These are phyloP conservation scores for Blastobotrys ciferrii DNA, from an alignment of 1,139 yeast genomes.

Conservation along the genomic window DNA sequence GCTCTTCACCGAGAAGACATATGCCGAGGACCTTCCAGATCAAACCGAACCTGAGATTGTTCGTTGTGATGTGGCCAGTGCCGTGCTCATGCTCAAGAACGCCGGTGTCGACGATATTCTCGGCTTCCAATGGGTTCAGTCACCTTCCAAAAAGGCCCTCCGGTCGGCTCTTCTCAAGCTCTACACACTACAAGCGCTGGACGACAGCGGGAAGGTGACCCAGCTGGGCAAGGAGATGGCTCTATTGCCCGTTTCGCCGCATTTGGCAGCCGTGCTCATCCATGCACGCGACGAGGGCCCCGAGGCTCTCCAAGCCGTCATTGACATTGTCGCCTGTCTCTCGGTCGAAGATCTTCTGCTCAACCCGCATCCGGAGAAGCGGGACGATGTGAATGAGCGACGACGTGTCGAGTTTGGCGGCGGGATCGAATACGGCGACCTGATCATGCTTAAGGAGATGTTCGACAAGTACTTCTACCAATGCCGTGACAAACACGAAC, in stretches of 20 bases:
- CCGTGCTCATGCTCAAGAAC: conserved; percentile 77
- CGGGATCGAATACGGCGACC: conserved; percentile 75
- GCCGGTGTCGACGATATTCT: conserved; percentile 81
- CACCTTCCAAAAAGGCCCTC: conserved; percentile 79
- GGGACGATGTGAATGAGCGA: conserved; percentile 71
- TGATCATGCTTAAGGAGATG: conserved; percentile 77
- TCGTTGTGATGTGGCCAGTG: conserved; percentile 80
- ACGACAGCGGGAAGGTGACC: conserved; percentile 74
- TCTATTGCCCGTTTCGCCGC: conserved; percentile 84
- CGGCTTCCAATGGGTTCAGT: conserved; percentile 89
- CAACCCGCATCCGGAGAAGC: conserved; percentile 72
- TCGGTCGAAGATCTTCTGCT: conserved; percentile 86
- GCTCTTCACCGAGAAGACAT: conserved; percentile 73
- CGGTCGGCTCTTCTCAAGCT: conserved; percentile 75
- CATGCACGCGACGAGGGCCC: conserved; percentile 60
- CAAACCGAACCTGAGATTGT: conserved; percentile 93
- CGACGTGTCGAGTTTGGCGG: conserved; percentile 54
- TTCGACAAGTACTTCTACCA: conserved; percentile 55
- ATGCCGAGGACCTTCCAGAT: conserved; percentile 51
- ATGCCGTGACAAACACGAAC: conserved; percentile 42
- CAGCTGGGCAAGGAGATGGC: conserved; percentile 80
- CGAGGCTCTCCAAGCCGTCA: conserved; percentile 51
- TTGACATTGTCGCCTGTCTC: conserved; percentile 88
- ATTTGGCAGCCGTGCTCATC: conserved; percentile 81
- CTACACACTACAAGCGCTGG: conserved; percentile 74